Conservation (phyloP, 129 eudicot species). For the Apium graveolens region DNA sequence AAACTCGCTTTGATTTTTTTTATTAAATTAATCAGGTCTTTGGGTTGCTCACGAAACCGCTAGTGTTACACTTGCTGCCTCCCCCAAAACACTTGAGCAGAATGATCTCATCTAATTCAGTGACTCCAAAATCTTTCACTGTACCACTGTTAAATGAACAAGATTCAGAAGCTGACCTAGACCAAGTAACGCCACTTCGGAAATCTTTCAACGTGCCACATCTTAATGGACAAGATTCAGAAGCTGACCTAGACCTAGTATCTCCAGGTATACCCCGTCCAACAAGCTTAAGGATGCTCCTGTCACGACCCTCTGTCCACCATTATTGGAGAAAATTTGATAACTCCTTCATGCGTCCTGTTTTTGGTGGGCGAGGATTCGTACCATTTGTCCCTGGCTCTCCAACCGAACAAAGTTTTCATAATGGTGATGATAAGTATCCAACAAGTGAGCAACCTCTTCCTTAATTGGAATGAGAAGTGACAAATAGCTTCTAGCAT, state of each 20-base stretch:
- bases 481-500: not conserved
- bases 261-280: conserved; percentile 40
- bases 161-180: conserved; percentile 42
- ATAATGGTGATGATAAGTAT: conserved; percentile 14
- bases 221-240: not conserved
- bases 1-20: not conserved
- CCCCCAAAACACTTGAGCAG: conserved; percentile 39
- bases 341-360: conserved; percentile 81
- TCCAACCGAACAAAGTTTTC: conserved; percentile 54
- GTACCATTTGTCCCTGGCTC: conserved; percentile 72
- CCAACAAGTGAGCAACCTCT: not conserved
- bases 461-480: not conserved
- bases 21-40: conserved; percentile 55
- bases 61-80: conserved; percentile 64
- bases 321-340: conserved; percentile 88
- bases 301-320: conserved; percentile 58
- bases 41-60: conserved; percentile 81
- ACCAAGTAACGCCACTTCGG: conserved; percentile 19
- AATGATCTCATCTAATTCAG: conserved; percentile 49
- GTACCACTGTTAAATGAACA: conserved; percentile 59
- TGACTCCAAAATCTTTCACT: conserved; percentile 56
- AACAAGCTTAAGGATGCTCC: conserved; percentile 58
- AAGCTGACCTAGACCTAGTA: not conserved
- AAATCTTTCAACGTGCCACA: conserved; percentile 68
- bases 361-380: conserved; percentile 87